Base-by-base conservation (phyloP, 164 flowering plant species). In the Liquidambar formosana region DNA sequence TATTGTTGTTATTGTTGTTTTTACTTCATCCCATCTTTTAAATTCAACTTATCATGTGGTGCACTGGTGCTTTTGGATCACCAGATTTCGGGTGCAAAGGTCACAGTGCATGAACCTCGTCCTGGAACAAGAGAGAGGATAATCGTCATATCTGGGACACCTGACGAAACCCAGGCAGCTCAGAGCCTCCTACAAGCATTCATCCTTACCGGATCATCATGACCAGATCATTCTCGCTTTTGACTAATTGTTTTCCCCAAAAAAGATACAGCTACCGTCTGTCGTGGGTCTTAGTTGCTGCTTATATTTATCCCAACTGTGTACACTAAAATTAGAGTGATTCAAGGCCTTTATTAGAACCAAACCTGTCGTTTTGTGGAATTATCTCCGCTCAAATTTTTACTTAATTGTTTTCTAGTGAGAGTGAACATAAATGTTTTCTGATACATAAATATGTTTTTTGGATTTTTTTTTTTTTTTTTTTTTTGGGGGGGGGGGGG, bases 111-210 rank as follows among this genome's bases (percentile, higher is more conserved):
- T 43, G 92, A 93, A 75, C 88, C 91, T 53, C 80, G 18, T 19
- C 84, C 91, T 46, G 97, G 96, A 70, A 70, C 84, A 66, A 78
- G 71, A 21, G 84, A 82, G 21, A 72, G 85, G 65, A 73, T 79
- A 38, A 70, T 95, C 15, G 79, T 95, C 58, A 84, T 93, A 77
- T 89, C 97, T 12, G 99, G 99, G 23, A 88, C 94, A 33, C 99
- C 97, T 0, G 93, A 95, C 74, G 86, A 93, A 79, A 88, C 97
- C 25, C 97, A 90, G 58, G 89, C 89, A 63, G 97, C 99, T 38
- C 97, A 93, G 74, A 88, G 92, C 77, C 97, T 95, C 64, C 88
- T 95, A 19, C 99, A 95, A 57, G 97, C 99, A 58, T 95, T 91
- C 83, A 86, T 91, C 68, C 85, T 86, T 22, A 78, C 84, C 19